These are phyloP conservation scores for Leishmania lainsoni DNA, from an alignment of 208 protist species.

Conservation along the genomic window DNA sequence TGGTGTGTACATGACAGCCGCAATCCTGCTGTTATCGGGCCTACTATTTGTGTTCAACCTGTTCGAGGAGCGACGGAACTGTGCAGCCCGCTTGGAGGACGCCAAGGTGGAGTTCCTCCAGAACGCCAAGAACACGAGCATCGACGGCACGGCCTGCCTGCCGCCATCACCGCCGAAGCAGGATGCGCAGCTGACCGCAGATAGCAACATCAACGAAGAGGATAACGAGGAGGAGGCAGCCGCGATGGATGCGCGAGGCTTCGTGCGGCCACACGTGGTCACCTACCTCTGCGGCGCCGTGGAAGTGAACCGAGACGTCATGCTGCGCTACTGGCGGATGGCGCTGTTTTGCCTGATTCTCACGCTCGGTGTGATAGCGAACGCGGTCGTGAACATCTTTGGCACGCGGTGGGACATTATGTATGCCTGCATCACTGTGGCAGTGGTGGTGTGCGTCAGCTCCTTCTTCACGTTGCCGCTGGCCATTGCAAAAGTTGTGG, in stretches of 20 bases:
- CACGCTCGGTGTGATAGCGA: constrained; percentile 32
- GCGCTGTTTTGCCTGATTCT: constrained; percentile 41
- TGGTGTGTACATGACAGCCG: constrained; percentile 50
- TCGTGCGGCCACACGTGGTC: constrained; percentile 31
- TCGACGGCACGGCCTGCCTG: neutral
- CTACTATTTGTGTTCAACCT: constrained; percentile 65
- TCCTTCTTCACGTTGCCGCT: constrained; percentile 41
- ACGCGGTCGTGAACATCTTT: constrained; percentile 36
- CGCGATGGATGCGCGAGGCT: constrained; percentile 8
- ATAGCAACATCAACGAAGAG: neutral
- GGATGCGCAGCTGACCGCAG: neutral
- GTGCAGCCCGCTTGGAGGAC: constrained; percentile 43
- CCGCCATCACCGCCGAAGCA: neutral
- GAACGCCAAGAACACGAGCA: constrained; percentile 12
- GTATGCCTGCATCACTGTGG: constrained; percentile 33
- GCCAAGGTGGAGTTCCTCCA: constrained; percentile 24
- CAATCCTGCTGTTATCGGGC: constrained; percentile 40
- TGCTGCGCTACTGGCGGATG: constrained; percentile 38
- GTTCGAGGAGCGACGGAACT: constrained; percentile 58
- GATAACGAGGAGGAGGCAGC: neutral
- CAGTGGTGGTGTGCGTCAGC: constrained; percentile 17
- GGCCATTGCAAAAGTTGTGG: constrained; percentile 37
- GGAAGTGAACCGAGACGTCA: constrained; percentile 34
- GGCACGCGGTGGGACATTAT: constrained; percentile 35
- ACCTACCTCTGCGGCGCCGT: constrained; percentile 26